Evolutionary conservation across 176 grass and related monocot species (phyloP).

Genomic region (Zea luxurians): DNA sequence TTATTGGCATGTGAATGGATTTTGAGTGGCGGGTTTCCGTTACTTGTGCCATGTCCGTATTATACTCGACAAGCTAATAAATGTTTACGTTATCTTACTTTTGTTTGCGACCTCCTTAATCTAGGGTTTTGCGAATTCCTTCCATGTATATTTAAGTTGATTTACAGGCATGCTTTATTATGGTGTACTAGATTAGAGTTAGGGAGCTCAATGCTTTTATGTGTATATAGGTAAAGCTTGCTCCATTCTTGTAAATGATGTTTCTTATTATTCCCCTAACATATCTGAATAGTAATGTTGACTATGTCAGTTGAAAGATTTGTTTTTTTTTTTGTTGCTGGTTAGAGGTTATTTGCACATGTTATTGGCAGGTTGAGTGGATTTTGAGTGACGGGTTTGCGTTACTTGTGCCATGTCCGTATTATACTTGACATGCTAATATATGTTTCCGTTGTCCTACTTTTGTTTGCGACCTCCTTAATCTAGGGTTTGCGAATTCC

Average conservation of each 20-base stretch:
- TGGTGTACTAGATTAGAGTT: background rate
- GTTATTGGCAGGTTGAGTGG: background rate
- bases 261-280: no score
- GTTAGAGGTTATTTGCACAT: background rate
- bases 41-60: background rate
- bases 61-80: background rate
- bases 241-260: background rate
- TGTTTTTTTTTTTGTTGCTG: background rate
- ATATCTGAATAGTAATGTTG: no score
- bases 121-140: background rate
- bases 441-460: constrained; percentile 6
- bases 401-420: no score
- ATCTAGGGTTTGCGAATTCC: background rate
- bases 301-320: no score
- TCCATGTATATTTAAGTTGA: background rate
- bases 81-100: constrained; percentile 19
- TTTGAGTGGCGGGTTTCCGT: background rate
- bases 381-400: background rate
- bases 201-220: background rate
- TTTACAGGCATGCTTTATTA: background rate
- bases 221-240: background rate
- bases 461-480: background rate
- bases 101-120: background rate
- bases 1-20: background rate
- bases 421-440: background rate